A percentile compares a stretch with the other conserved stretches of the same genome.
These are phyloP conservation scores for Nissolia schottii DNA, from an alignment of 306 rosid genomes.

Conservation along the genomic window DNA sequence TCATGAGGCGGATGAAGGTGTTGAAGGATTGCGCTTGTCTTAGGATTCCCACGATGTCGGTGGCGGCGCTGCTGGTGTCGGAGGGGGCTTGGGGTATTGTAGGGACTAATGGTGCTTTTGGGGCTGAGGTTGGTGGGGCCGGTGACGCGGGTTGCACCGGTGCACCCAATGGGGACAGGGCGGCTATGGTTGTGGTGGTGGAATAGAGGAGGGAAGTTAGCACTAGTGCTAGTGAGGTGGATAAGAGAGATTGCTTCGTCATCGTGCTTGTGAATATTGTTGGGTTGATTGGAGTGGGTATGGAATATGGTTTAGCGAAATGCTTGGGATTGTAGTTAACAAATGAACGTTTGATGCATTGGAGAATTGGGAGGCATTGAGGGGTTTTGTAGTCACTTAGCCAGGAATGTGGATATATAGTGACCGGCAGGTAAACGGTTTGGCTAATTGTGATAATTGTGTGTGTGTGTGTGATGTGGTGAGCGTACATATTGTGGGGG, in stretches of 20 bases:
- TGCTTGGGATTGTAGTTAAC: neutral
- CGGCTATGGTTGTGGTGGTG: constrained; percentile 20
- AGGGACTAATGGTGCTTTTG: constrained; percentile 12
- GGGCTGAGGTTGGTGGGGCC: constrained; percentile 15
- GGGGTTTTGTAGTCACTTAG: constrained; percentile 29
- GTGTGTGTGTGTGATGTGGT: no score
- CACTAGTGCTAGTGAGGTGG: constrained; percentile 15
- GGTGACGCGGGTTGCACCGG: constrained; percentile 29
- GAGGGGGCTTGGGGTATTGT: constrained; percentile 20
- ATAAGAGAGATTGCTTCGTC: constrained; percentile 20
- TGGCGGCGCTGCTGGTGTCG: neutral
- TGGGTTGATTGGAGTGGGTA: neutral
- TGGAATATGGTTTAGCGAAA: neutral
- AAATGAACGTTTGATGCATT: constrained; percentile 13
- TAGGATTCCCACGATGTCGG: constrained; percentile 41
- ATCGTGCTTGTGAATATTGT: neutral
- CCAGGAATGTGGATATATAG: neutral
- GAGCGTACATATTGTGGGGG: neutral
- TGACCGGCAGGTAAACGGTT: constrained; percentile 26
- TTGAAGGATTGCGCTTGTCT: constrained; percentile 40
- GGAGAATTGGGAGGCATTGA: neutral
- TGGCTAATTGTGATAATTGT: constrained; percentile 30
- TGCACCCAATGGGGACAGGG: constrained; percentile 34
- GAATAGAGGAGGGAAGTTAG: constrained; percentile 4
- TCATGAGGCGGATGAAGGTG: constrained; percentile 49